phyloP scores from a whole-genome alignment of 1,284 basidiomycete genomes.

The Boletus calvinii region DNA sequence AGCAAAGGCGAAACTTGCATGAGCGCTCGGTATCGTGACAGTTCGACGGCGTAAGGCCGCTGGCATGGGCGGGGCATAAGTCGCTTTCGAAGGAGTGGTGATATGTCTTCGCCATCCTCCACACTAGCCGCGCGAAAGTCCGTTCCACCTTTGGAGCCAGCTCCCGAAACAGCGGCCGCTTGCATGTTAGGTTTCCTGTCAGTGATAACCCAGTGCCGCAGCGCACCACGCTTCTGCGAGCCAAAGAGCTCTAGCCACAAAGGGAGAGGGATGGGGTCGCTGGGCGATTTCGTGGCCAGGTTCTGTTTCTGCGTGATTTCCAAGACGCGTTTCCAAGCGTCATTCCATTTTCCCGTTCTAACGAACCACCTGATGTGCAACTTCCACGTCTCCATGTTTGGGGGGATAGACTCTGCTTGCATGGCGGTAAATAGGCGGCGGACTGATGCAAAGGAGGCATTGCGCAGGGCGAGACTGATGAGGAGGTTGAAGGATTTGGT shows the following conservation, averaged over 20 bases:
- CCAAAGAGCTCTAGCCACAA: slow-evolving; percentile 57
- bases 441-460: slow-evolving; percentile 42
- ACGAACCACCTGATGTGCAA: slow-evolving; percentile 50
- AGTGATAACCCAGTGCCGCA: slow-evolving; percentile 25
- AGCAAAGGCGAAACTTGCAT: slow-evolving; percentile 34
- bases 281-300: neutral
- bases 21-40: slow-evolving; percentile 28
- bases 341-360: slow-evolving; percentile 46
- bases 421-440: slow-evolving; percentile 44
- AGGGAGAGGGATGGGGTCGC: slow-evolving; percentile 37
- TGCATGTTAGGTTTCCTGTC: neutral
- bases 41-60: slow-evolving; percentile 8
- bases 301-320: slow-evolving; percentile 13
- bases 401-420: slow-evolving; percentile 36
- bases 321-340: slow-evolving; percentile 44
- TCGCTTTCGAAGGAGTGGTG: slow-evolving; percentile 9
- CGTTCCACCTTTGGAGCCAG: neutral
- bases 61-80: slow-evolving; percentile 22
- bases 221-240: slow-evolving; percentile 35
- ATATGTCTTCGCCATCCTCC: neutral
- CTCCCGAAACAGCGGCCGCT: neutral
- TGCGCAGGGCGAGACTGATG: slow-evolving; percentile 46
- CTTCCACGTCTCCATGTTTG: slow-evolving; percentile 47
- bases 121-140: neutral
- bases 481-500: slow-evolving; percentile 55